Evolutionary conservation across 305 asterid species (phyloP), one percentile per base, ranked within the genome.

Genomic region (Solanum chacoense): DNA sequence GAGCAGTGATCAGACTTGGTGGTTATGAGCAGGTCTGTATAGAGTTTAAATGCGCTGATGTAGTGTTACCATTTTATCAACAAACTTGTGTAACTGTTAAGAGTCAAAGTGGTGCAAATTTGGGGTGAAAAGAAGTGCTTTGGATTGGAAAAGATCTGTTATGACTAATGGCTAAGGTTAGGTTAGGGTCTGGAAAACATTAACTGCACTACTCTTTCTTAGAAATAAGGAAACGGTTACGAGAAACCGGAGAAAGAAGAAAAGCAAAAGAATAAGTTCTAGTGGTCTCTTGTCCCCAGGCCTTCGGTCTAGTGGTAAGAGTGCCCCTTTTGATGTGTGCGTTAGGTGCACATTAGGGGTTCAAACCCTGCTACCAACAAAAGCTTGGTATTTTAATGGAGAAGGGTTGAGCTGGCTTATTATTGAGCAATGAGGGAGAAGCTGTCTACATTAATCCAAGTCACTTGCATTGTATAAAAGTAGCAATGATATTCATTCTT

Each of bases 1-100:
- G 98, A 92, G 95, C 98, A 50, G 99, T 96, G 90, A 91, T 96
- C 92, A 92, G 94, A 91, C 97, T 96, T 84, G 98, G 99, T 90
- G 99, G 99, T 91, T 95, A 96, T 86, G 99, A 96, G 91, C 98
- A 94, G 97, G 99, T 95, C 81, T 32, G 87, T 88, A 34, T 24
- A 72, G 24, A 10, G 55, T 84, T 87, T 87, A 55, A 84, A 75
- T 69, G 38, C 73, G 77, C 87, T 50, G 50, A 28, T 85, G 87
- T 42, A 14, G 65, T 73, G 80, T 69, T 81, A 74, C 63, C n/a
- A 76, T 26, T 78, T 55, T 38, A 65, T 69, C 74, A 76, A 71
- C 55, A 63, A 73, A 75, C 69, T 90, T 34, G 76, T 86, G 74
- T 79, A 50, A 26, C 40, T 16, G 50, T 67, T 76, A 87, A 35